Evolutionary conservation across 441 rosid genomes (phyloP), one percentile per base, ranked within the genome.

Genomic region (Omphalea diandra): DNA sequence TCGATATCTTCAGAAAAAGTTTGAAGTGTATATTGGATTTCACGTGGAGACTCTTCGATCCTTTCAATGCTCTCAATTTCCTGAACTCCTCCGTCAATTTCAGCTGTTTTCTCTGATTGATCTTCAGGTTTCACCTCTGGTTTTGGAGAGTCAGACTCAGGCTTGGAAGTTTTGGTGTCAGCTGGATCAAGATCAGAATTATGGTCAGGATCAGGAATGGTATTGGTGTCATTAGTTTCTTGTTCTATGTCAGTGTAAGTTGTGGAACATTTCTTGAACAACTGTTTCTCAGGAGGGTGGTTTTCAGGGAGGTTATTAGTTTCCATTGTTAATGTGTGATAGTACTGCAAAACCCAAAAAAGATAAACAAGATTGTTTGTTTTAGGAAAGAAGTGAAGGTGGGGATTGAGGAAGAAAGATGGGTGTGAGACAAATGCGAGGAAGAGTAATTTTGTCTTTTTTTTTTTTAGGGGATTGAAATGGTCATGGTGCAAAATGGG

Each of bases 1-100:
- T 87, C 90, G 1, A 92, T 59, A 10, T 90, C 93, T 56, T 79
- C 89, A 14, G 78, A 78, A 46, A 81, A 77, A 11, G 81, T 78
- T 65, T 87, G 83, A 0, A 92, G 73, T 22, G 85, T 81, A 57
- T 72, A 80, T 44, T 54, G 71, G 38, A 65, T 65, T 73, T 80
- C 77, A n/a, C 69, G 68, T 31, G 74, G 69, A 29, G 2, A 60
- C n/a, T n/a, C n/a, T n/a, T n/a, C n/a, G n/a, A n/a, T n/a, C 38
- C 31, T 65, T 18, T 69, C 75, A 5, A 1, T 11, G 55, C 64
- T 64, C 3, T 63, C 68, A 33, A 2, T 54, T 5, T 59, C 67
- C 3, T 33, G 46, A 56, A 18, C 20, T 49, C 0, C 46, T 12
- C 10, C 35, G 10, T 32, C n/a, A 33, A 4, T 0, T 1, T 50